A percentile compares a stretch with the other conserved stretches of the same genome.
Evolutionary conservation across 2,329 filamentous ascomycete species (phyloP).

Genomic region (Trematosphaeria pertusa): DNA sequence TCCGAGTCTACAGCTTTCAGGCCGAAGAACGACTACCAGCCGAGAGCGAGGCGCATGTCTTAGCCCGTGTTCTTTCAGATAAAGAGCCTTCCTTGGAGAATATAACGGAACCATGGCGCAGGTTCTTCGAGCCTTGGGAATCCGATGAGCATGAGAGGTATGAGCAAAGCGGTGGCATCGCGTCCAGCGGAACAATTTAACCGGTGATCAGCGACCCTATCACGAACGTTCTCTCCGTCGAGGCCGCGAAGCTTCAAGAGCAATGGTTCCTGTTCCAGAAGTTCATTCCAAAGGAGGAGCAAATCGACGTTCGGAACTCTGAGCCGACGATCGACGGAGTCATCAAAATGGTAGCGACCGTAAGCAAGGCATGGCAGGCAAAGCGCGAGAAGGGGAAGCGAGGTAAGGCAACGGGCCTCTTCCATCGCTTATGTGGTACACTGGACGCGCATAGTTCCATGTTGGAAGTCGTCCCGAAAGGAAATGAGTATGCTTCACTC

Average conservation of each 20-base stretch:
- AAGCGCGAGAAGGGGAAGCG: conserved; percentile 14
- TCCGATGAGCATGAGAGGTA: no score
- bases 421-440: conserved; percentile 18
- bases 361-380: conserved; percentile 16
- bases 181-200: not conserved
- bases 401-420: conserved; percentile 18
- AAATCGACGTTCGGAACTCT: conserved; percentile 11
- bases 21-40: conserved; percentile 6
- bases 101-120: conserved; percentile 12
- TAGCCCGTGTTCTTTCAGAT: conserved; percentile 26
- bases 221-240: conserved; percentile 8
- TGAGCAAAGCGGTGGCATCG: not conserved
- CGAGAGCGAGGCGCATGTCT: not conserved
- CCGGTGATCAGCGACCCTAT: conserved; percentile 11
- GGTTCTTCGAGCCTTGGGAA: conserved; percentile 21
- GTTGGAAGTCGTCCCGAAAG: conserved; percentile 23
- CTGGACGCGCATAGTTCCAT: conserved; percentile 22
- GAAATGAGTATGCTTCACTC: conserved; percentile 28
- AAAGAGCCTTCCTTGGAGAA: conserved; percentile 4
- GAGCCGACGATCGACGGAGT: conserved; percentile 18
- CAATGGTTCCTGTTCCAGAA: conserved; percentile 18
- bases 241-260: conserved; percentile 12
- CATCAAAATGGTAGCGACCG: conserved; percentile 15
- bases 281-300: conserved; percentile 15
- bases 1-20: conserved; percentile 9